Conservation (phyloP, 208 protist genomes). For the Perkinsela sp. region DNA sequence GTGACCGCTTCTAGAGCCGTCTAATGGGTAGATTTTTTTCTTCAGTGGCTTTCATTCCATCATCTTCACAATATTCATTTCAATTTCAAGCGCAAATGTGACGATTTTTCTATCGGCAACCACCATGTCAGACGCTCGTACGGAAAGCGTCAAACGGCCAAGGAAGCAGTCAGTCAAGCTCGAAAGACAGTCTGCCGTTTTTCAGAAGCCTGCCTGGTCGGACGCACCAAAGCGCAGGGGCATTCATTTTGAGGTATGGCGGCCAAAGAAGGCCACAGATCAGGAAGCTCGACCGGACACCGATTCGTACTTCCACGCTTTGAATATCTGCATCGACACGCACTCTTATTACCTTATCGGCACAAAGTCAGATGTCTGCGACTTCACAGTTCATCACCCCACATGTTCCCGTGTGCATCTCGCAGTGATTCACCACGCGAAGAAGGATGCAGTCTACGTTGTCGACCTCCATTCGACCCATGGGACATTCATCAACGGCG, state of each 20-base stretch:
- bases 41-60: too few relatives aligned
- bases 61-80: too few relatives aligned
- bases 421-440: constrained; percentile 41
- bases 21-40: too few relatives aligned
- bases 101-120: too few relatives aligned
- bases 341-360: constrained; percentile 58
- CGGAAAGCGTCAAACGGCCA: too few relatives aligned
- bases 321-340: constrained; percentile 3
- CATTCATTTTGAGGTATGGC: neutral
- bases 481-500: constrained; percentile 27
- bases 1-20: constrained; percentile 19
- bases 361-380: constrained; percentile 18
- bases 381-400: constrained; percentile 54
- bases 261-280: neutral
- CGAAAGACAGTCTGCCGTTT: neutral
- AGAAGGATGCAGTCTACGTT: constrained; percentile 34
- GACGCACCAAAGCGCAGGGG: neutral
- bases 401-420: constrained; percentile 47
- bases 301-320: neutral
- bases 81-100: too few relatives aligned
- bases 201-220: neutral
- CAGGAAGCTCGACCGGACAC: neutral
- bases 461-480: constrained; percentile 56
- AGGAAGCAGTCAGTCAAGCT: neutral
- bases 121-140: too few relatives aligned